A percentile compares a stretch with the other conserved stretches of the same genome.
Evolutionary conservation across 1,139 yeast genomes (phyloP).

Genomic region (Protomyces inouyei): DNA sequence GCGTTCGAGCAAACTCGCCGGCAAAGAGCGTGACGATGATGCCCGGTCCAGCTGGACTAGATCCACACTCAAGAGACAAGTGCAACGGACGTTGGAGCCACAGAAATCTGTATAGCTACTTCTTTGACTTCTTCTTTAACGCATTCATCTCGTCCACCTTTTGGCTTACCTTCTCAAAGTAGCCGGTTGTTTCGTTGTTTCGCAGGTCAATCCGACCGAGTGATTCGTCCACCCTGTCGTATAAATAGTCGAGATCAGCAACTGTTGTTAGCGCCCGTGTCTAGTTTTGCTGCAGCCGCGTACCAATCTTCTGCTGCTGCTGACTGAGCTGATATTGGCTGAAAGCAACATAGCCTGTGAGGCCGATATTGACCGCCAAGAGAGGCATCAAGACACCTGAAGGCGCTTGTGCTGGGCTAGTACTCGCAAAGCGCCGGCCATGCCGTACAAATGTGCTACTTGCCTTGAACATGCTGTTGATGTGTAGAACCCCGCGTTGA

Average conservation of each 20-base stretch:
- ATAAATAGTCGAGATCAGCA: background rate
- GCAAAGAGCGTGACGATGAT: background rate
- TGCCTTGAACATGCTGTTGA: background rate
- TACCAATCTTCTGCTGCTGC: background rate
- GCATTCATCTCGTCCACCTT: slow-evolving; percentile 15
- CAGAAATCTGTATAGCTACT: background rate
- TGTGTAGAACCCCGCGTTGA: background rate
- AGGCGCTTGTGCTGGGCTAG: background rate
- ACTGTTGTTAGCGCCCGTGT: background rate
- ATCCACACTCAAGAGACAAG: background rate
- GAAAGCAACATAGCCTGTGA: background rate
- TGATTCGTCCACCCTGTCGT: background rate
- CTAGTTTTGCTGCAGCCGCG: background rate
- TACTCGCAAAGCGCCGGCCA: background rate
- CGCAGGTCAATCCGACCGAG: slow-evolving; percentile 16
- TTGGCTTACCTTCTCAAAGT: slow-evolving; percentile 11
- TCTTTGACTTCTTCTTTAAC: background rate
- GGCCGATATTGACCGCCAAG: background rate
- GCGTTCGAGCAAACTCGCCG: background rate
- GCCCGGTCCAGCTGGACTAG: background rate
- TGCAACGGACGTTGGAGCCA: background rate
- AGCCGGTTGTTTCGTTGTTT: slow-evolving; percentile 20
- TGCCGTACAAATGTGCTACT: background rate
- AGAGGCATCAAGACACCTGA: background rate
- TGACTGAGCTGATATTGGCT: background rate